A percentile compares a stretch with the other conserved stretches of the same genome.
Conservation (phyloP, 306 rosid genomes). For the Boehmeria nivea region DNA sequence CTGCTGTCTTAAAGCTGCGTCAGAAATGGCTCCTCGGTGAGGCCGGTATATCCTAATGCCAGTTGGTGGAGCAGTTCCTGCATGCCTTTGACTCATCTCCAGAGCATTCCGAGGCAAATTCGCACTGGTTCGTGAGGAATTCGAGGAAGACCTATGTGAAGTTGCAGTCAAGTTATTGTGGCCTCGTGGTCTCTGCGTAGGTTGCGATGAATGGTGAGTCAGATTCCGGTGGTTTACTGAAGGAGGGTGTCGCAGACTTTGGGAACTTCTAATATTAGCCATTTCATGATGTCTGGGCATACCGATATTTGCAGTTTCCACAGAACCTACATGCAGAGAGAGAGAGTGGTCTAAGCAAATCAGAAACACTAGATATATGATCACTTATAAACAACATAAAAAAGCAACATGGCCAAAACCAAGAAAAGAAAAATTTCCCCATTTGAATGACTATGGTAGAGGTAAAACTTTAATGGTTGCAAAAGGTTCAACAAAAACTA, state of each 20-base stretch:
- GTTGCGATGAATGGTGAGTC: constrained; percentile 49
- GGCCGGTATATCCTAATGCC: constrained; percentile 62
- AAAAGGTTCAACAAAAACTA: too few relatives aligned
- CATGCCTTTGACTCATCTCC: constrained; percentile 61
- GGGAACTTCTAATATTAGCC: constrained; percentile 40
- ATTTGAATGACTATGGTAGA: too few relatives aligned
- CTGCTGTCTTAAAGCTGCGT: constrained; percentile 52
- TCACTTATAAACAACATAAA: too few relatives aligned
- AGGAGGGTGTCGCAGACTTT: constrained; percentile 59
- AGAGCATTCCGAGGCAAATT: constrained; percentile 51
- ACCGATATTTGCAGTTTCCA: constrained; percentile 52
- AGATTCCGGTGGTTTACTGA: constrained; percentile 49
- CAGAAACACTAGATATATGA: too few relatives aligned
- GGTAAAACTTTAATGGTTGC: too few relatives aligned
- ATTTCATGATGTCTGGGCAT: constrained; percentile 73
- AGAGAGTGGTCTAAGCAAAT: too few relatives aligned
- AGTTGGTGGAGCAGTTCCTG: constrained; percentile 41
- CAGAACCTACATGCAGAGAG: constrained; percentile 39
- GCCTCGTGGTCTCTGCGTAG: constrained; percentile 66
- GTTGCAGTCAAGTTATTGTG: constrained; percentile 46
- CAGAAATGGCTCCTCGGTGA: constrained; percentile 49
- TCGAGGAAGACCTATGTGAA: constrained; percentile 59
- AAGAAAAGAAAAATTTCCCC: neutral
- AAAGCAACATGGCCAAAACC: too few relatives aligned
- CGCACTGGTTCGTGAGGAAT: constrained; percentile 38